Conservation (phyloP, 2,329 filamentous ascomycete genomes). For the Fusarium avenaceum region DNA sequence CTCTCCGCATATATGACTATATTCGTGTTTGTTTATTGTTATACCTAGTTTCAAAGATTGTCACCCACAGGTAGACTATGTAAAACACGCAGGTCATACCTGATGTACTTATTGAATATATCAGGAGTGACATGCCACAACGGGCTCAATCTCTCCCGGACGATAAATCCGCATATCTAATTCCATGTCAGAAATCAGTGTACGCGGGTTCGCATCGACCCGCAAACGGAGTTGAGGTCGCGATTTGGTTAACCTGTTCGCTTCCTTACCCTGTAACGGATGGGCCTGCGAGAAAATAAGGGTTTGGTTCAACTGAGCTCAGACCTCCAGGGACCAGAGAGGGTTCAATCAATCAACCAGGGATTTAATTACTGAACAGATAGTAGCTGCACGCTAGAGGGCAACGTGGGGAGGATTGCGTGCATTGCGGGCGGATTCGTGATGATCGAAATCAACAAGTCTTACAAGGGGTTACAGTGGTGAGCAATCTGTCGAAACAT, state of each 20-base stretch:
- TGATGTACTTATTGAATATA: not conserved
- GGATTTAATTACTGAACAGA: not conserved
- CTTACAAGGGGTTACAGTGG: not conserved
- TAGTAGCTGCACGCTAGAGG: slow-evolving; percentile 7
- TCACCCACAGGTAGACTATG: too few relatives aligned
- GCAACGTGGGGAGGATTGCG: slow-evolving; percentile 13
- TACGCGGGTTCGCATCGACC: too few relatives aligned
- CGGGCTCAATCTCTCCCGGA: too few relatives aligned
- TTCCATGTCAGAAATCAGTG: not conserved
- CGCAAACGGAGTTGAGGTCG: not conserved
- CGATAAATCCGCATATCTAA: not conserved
- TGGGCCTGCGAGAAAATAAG: slow-evolving; percentile 11
- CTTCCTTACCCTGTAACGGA: slow-evolving; percentile 13
- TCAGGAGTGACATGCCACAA: not conserved
- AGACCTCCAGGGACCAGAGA: slow-evolving; percentile 12
- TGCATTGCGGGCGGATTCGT: slow-evolving; percentile 27
- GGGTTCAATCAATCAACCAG: not conserved
- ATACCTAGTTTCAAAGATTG: not conserved
- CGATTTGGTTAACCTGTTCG: slow-evolving; percentile 1
- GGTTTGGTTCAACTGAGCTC: slow-evolving; percentile 8
- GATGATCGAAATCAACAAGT: slow-evolving; percentile 37
- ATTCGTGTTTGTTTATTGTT: too few relatives aligned
- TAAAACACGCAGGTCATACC: too few relatives aligned
- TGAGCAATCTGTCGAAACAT: not conserved
- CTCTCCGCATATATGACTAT: too few relatives aligned